Evolutionary conservation across 345 rosid species (phyloP).

Genomic region (Noccaea bulbosa): DNA sequence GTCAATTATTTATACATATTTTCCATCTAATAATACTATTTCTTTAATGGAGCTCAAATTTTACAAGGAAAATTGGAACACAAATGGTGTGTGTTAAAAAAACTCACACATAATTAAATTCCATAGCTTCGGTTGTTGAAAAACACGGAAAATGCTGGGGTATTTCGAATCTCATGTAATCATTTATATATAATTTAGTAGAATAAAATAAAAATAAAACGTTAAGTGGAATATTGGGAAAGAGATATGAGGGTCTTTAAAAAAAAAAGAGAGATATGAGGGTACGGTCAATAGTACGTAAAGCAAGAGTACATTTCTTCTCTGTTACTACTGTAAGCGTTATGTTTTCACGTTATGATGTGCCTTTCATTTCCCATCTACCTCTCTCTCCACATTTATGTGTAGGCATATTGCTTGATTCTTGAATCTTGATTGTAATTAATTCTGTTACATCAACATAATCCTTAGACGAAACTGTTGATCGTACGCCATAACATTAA

Average conservation of each 20-base stretch:
- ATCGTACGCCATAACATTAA: background rate
- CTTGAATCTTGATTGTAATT: slow-evolving; percentile 26
- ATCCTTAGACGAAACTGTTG: slow-evolving; percentile 20
- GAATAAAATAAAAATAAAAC: background rate
- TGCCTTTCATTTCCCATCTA: background rate
- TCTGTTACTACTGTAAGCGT: background rate
- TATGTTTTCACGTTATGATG: slow-evolving; percentile 14
- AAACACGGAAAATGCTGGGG: slow-evolving; percentile 28
- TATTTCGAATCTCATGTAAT: background rate
- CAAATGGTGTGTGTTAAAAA: slow-evolving; percentile 28
- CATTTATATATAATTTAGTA: background rate
- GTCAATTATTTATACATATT: slow-evolving; percentile 1
- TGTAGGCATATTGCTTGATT: slow-evolving; percentile 20
- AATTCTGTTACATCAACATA: background rate
- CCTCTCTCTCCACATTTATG: slow-evolving; percentile 20
- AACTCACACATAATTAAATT: slow-evolving; percentile 28
- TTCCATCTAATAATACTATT: background rate
- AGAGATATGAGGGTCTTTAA: slow-evolving; percentile 26
- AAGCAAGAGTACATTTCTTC: slow-evolving; percentile 27
- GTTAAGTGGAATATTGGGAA: slow-evolving; percentile 24
- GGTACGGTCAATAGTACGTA: slow-evolving; percentile 37
- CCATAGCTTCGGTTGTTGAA: slow-evolving; percentile 26
- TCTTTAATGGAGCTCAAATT: background rate
- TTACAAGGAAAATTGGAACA: slow-evolving; percentile 3
- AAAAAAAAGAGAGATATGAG: slow-evolving; percentile 24